A percentile compares a stretch with the other conserved stretches of the same genome.
These are phyloP conservation scores for Kwoniella shivajii DNA, from an alignment of 1,284 basidiomycete species.

Conservation along the genomic window DNA sequence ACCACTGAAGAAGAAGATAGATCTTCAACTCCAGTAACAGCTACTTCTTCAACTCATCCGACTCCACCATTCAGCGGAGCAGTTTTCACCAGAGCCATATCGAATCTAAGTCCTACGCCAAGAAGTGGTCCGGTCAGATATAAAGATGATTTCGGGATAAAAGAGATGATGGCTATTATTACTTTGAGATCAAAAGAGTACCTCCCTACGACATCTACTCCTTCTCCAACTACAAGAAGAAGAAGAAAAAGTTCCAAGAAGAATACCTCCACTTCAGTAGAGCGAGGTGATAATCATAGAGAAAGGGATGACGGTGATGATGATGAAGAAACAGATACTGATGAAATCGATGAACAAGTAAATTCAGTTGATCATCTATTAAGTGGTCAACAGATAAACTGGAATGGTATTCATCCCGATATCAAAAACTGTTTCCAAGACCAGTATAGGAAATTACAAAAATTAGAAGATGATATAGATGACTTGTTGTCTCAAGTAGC, in stretches of 20 bases:
- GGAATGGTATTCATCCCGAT: slow-evolving; percentile 69
- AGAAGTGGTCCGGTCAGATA: slow-evolving; percentile 59
- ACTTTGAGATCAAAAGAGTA: slow-evolving; percentile 63
- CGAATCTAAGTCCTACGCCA: slow-evolving; percentile 27
- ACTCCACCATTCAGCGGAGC: slow-evolving; percentile 37
- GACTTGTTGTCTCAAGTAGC: slow-evolving; percentile 59
- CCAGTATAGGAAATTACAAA: slow-evolving; percentile 71
- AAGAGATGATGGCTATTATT: slow-evolving; percentile 79
- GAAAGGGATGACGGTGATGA: background rate
- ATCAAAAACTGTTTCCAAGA: slow-evolving; percentile 70
- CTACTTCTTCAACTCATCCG: slow-evolving; percentile 39
- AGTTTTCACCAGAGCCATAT: slow-evolving; percentile 36
- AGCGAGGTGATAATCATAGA: background rate
- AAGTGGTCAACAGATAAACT: slow-evolving; percentile 63
- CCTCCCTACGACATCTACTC: slow-evolving; percentile 3
- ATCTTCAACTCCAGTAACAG: slow-evolving; percentile 47
- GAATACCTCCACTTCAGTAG: background rate
- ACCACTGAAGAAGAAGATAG: slow-evolving; percentile 21
- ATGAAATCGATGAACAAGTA: slow-evolving; percentile 63
- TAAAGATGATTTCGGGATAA: slow-evolving; percentile 78
- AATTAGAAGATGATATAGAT: slow-evolving; percentile 71
- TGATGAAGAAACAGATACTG: slow-evolving; percentile 30
- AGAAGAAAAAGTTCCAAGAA: background rate
- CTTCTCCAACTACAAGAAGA: background rate
- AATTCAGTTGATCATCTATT: slow-evolving; percentile 65